Evolutionary conservation across 2,329 filamentous ascomycete species (phyloP), one percentile per base, ranked within the genome.

Genomic region (Neophaeococcomyces mojaviensis): DNA sequence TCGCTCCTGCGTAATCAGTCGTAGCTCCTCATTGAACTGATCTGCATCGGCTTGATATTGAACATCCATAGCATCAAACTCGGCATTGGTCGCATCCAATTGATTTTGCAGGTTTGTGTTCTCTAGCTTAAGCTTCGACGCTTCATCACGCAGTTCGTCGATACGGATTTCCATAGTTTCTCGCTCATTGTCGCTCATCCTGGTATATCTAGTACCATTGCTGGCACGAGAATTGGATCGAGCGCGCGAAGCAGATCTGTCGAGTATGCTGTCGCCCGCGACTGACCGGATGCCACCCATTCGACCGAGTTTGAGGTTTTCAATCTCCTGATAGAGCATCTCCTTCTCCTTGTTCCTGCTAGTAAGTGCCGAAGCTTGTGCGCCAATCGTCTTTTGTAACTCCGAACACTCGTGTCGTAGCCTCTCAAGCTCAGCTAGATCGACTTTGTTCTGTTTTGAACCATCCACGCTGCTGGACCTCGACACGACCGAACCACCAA

Each of bases 291-390:
- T 76, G 44, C 63, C 64, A 52, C 87, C 81, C 45, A 88, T 82
- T 54, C 88, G 83, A 1, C 85, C 81, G 58, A 97, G 80, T 67
- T 97, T 98, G 51, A 98, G 73, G 51, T 96, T 89, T 66, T 98
- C 92, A 52, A 97, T 97, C 63, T 98, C 90, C 61, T 95, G 88
- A 64, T 97, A 94, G 7, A 98, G 73, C 4, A 88, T 81, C 62
- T 97, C 89, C 61, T 95, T 94, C 62, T 98, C 92, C 20, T 88
- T 84, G 60, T 96, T 96, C 19, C 92, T 79, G 30, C 92, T 97
- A 1, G 90, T 96, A 28, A 98, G 76, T 88, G 98, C 97, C 0
- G 89, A 96, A 1, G 89, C 94, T 63, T 98, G 92, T 2, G 92
- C 92, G 50, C 89, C 88, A 24, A 97, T 86, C 64, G 97, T 89